Conservation (phyloP, 2,329 filamentous ascomycete species). For the Pseudocercospora fuligena region DNA sequence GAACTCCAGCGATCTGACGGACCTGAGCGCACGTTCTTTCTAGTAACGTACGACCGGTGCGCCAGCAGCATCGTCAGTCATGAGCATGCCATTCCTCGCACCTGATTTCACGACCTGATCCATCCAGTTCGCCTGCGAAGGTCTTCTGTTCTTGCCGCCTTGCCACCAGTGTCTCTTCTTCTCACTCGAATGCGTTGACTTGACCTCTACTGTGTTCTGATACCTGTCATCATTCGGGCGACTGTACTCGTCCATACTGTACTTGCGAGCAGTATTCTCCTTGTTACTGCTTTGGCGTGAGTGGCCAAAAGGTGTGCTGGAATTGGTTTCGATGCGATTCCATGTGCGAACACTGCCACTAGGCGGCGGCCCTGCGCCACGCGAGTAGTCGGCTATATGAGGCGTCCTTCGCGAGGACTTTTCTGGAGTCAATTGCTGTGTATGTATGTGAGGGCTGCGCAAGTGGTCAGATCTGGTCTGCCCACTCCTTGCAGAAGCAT, state of each 20-base stretch:
- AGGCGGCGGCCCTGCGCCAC: constrained; percentile 13
- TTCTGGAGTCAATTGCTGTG: constrained; percentile 9
- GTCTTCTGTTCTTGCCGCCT: constrained; percentile 35
- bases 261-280: constrained; percentile 21
- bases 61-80: constrained; percentile 43
- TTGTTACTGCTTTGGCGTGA: constrained; percentile 30
- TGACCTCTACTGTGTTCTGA: constrained; percentile 30
- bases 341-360: constrained; percentile 17
- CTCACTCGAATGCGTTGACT: constrained; percentile 19
- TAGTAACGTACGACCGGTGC: constrained; percentile 37
- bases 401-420: constrained; percentile 17
- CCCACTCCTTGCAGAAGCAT: constrained; percentile 14
- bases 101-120: constrained; percentile 48
- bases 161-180: constrained; percentile 37
- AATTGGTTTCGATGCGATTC: constrained; percentile 15
- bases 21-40: constrained; percentile 14
- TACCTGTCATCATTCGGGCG: constrained; percentile 29
- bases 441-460: constrained; percentile 9
- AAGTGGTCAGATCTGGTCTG: constrained; percentile 3
- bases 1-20: constrained; percentile 7
- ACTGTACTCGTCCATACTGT: constrained; percentile 28
- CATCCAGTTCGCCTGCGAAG: constrained; percentile 48
- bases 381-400: constrained; percentile 17
- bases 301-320: constrained; percentile 26
- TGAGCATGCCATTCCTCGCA: constrained; percentile 47